Evolutionary conservation across 495 filamentous ascomycete genomes (phyloP), one percentile per base, ranked within the genome.

Genomic region (Podospora pseudopauciseta): DNA sequence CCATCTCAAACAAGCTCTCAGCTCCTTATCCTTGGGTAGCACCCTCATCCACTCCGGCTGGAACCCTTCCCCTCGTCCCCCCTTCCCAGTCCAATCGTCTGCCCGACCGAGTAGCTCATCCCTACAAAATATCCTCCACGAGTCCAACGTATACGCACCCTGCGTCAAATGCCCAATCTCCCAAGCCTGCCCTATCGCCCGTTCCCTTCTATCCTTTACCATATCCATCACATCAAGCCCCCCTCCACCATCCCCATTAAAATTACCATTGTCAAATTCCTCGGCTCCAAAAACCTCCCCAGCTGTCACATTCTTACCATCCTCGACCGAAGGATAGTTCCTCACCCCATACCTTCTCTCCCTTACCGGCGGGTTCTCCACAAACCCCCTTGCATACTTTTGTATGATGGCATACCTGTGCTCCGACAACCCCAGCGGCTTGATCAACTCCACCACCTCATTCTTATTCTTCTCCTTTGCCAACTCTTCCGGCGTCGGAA

Each of bases 101-200:
- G 87, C 87, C 23, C 86, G 67, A 0, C 86, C 89, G 2, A 93
- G 82, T 34, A 97, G 75, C 59, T 83, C 83, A 76, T 98, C 94
- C 1, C 94, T 85, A 73, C 92, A 96, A 76, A 97, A 97, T 65
- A 97, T 97, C 4, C 95, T 85, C 92, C 93, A 98, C 68, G 89
- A 92, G 76, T 98, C 94, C 53, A 96, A 78, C 0, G 93, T 91
- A 77, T 98, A 98, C 1, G 88, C 85, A 2, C 95, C 94, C n/a
- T 91, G 89, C 0, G 93, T 92, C 49, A 97, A 74, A 75, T 96
- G 91, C 0, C 89, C 94, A 67, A 97, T 88, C 71, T 98, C 94
- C 90, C 92, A 96, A 5, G 86, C 90, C 3, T 78, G 77, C 4
- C 71, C 71, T 11, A 74, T 20, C 67, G 67, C 85, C 75, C 56